A percentile compares a stretch with the other conserved stretches of the same genome.
Conservation (phyloP, 2,329 filamentous ascomycete genomes). For the Cytospora schulzeri region DNA sequence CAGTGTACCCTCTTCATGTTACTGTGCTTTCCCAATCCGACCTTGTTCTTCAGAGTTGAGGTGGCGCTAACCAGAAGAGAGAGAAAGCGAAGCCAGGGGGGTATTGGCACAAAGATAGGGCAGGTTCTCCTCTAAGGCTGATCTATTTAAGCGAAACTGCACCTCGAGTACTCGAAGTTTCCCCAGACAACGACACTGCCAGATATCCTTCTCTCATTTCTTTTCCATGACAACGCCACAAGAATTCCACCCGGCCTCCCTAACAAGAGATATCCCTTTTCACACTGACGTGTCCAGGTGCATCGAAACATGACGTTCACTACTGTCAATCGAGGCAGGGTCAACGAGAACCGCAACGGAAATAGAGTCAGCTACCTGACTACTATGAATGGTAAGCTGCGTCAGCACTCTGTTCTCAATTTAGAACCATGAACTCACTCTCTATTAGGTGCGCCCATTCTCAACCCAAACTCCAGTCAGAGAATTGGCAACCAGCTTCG, state of each 20-base stretch:
- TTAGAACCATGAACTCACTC: background rate
- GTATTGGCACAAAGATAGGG: background rate
- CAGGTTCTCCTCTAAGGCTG: background rate
- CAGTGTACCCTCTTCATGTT: background rate
- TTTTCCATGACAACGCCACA: background rate
- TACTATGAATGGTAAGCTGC: conserved; percentile 10
- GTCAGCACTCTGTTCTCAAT: background rate
- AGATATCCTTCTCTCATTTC: background rate
- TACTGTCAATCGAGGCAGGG: background rate
- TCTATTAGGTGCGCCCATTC: conserved; percentile 7
- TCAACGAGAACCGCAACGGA: background rate
- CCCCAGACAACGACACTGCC: background rate
- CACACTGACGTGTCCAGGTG: background rate
- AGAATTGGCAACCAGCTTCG: conserved; percentile 14
- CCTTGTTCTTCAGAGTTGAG: background rate
- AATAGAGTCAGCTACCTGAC: background rate
- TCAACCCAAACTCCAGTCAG: conserved; percentile 15
- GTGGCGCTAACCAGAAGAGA: background rate
- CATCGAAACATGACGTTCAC: background rate
- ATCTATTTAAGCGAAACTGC: background rate
- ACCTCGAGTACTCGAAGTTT: background rate
- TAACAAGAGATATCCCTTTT: background rate
- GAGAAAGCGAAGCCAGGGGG: background rate
- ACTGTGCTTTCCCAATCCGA: background rate
- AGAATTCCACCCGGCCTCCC: background rate